Conservation (phyloP, 1,139 yeast species). For the Wickerhamomyces sp. region DNA sequence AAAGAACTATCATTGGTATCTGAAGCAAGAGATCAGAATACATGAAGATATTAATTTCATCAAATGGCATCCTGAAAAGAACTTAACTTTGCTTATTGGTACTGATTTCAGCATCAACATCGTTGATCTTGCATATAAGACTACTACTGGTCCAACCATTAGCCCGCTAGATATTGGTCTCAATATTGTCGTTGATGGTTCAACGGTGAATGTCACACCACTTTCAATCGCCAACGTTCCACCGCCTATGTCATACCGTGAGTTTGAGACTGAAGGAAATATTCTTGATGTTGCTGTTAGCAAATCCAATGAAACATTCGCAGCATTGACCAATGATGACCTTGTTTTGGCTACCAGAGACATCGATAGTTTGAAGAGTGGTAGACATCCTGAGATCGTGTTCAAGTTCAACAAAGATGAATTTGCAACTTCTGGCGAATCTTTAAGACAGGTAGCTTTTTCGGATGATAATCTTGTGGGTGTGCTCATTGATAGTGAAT, state of each 20-base stretch:
- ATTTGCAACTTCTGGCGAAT: constrained; percentile 39
- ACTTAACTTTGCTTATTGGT: constrained; percentile 66
- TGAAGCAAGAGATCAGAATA: constrained; percentile 66
- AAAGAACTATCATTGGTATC: constrained; percentile 93
- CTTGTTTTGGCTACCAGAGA: constrained; percentile 39
- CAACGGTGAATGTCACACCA: constrained; percentile 72
- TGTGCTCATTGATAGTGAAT: background rate
- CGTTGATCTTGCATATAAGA: constrained; percentile 62
- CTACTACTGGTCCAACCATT: constrained; percentile 63
- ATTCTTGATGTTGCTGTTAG: constrained; percentile 65
- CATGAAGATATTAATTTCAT: constrained; percentile 39
- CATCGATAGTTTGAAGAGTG: constrained; percentile 31
- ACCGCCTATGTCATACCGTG: constrained; percentile 84
- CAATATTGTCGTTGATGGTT: constrained; percentile 78
- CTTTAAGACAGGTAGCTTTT: constrained; percentile 61
- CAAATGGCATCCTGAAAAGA: constrained; percentile 88
- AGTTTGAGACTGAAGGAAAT: constrained; percentile 46
- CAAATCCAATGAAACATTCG: constrained; percentile 53
- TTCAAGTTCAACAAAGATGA: constrained; percentile 32
- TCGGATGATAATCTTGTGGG: constrained; percentile 46
- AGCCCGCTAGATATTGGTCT: constrained; percentile 73
- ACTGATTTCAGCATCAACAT: constrained; percentile 49
- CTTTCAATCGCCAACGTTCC: constrained; percentile 85
- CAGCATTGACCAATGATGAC: constrained; percentile 44
- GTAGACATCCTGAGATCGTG: constrained; percentile 43